Conservation (phyloP, 2,329 filamentous ascomycete species). For the Helicocarpus griseus region DNA sequence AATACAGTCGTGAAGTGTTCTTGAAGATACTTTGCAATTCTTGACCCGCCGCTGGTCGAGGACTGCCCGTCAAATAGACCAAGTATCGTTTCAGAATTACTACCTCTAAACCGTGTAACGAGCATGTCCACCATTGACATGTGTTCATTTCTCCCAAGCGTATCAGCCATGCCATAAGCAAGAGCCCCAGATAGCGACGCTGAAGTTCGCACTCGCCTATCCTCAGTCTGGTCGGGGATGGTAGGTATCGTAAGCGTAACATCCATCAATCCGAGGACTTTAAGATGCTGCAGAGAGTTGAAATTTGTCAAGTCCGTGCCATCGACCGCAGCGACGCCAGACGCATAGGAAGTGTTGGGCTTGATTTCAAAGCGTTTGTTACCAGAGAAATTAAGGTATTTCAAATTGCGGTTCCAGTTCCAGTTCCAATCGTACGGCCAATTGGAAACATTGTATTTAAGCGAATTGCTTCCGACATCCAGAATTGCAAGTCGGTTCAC, state of each 20-base stretch:
- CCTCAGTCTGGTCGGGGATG: conserved; percentile 90
- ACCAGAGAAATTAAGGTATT: conserved; percentile 90
- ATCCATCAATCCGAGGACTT: conserved; percentile 92
- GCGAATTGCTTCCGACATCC: conserved; percentile 85
- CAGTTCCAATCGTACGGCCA: conserved; percentile 99
- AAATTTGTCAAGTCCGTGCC: conserved; percentile 79
- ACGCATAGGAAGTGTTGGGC: conserved; percentile 47
- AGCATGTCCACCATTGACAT: conserved; percentile 93
- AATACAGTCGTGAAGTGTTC: conserved; percentile 90
- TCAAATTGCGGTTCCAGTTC: conserved; percentile 93
- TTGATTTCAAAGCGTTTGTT: conserved; percentile 94
- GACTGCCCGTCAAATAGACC: conserved; percentile 95
- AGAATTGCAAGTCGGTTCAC: conserved; percentile 84
- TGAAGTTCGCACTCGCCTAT: conserved; percentile 90
- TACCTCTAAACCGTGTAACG: conserved; percentile 80
- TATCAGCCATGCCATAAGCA: conserved; percentile 96
- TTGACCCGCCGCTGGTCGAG: conserved; percentile 81
- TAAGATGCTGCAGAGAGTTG: conserved; percentile 68
- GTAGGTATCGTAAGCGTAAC: conserved; percentile 89
- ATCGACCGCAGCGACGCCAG: conserved; percentile 41
- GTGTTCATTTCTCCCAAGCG: conserved; percentile 84
- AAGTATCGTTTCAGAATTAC: conserved; percentile 79
- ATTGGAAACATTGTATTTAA: conserved; percentile 99
- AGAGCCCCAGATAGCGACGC: conserved; percentile 86
- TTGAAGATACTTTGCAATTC: conserved; percentile 91